Base-by-base conservation (phyloP, 179 eudicot genomes). In the Drosera spatulata region DNA sequence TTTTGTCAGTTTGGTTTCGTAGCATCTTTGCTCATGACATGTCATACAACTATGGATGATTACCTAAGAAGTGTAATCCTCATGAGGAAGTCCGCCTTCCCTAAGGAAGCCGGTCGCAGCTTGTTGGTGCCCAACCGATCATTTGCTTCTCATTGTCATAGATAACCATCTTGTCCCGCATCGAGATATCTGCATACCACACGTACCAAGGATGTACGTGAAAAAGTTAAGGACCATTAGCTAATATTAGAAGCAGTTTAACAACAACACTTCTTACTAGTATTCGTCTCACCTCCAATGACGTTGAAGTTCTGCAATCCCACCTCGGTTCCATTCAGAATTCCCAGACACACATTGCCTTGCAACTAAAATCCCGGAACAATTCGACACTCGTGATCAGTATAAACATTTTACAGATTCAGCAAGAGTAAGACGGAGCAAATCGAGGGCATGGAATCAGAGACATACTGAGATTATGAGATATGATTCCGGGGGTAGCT, bases 301-400 rank as follows among this genome's bases (percentile, higher is more conserved):
- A 82, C 65, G 62, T 82, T 82, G 68, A 64, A 71, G 42, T 73
- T 75, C 74, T 69, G 79, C 7, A 80, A 69, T 37, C 81, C 73
- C 33, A 76, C 73, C 54, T 80, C 85, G 59, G 81, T 73, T 10
- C 83, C 85, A 59, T 82, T 77, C 40, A 80, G 76, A 65, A 82
- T 82, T 51, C 88, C 88, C 69, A 82, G 71, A 67, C 88, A 82
- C 57, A 66, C 83, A 56, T 73, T 82, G 48, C 88, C 88, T 59
- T 75, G 68, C 47, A 50, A 55, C 83, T 79, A 63, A 39, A 12
- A 7, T 10, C 1, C 56, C 56, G 10, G 6, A 13, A 5, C 33
- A 7, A 53, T 51, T 51, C 8, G 47, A 40, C 13, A 41, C 15
- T 7, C 12, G 15, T 1, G 10, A 55, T 15, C 33, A 22, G 33